Base-by-base conservation (phyloP, 495 filamentous ascomycete genomes). In the Penicilliopsis zonata region DNA sequence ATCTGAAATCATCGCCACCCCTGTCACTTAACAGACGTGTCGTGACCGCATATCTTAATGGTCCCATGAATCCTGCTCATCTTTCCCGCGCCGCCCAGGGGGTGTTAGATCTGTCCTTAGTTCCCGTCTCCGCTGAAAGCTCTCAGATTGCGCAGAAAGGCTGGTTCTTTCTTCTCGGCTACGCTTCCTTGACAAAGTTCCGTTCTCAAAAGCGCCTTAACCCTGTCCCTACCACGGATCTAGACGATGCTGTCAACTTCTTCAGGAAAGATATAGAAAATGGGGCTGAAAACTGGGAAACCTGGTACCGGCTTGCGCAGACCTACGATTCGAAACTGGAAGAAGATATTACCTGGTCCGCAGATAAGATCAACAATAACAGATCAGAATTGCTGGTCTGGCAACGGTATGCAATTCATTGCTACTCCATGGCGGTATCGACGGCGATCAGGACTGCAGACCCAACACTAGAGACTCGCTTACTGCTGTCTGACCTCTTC, bases 241-340 rank as follows among this genome's bases (percentile, higher is more conserved):
- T 96, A 24, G 78, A 88, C 31, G 78, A 87, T 24, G 87, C 82
- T 2, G 73, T 80, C 34, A 75, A 69, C 0, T 93, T 82, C 50
- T 78, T 96, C 47, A 66, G 78, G 34, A 75, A 86, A 37, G 88
- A 96, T 43, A 59, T 99, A 2, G 80, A 94, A 41, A 85, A 86
- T 48, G 80, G 75, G 10, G 72, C 75, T 1, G 79, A 87, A 17
- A 74, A 78, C 29, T 99, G 90, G 90, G 87, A 96, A 51, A 78
- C 87, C 0, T 99, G 90, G 92, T 95, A 88, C 52, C 76, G 90
- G 29, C 67, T 95, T 4, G 90, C 79, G 8, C 90, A 99, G 43
- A 80, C 82, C 14, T 92, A 88, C 49, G 90, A 96, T 49, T 74
- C 78, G 15, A 82, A 92, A 47, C 55, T 96, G 28, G 92, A 99